Base-by-base conservation (phyloP, 257 asterid genomes). In the Euphrasia confusa region DNA sequence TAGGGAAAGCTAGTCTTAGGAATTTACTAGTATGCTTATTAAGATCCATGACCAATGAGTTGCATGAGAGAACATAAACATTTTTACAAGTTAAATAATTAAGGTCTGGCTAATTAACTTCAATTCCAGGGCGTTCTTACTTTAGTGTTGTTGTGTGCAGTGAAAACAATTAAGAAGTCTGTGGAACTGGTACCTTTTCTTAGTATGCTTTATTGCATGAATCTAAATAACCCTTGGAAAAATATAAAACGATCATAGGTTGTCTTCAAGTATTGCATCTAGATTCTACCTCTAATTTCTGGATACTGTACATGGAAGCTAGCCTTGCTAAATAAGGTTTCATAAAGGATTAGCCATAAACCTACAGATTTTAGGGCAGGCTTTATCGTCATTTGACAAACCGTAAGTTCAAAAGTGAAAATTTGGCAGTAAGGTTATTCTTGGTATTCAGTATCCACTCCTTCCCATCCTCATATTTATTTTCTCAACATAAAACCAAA, bases 71-170 rank as follows among this genome's bases (percentile, higher is more conserved):
- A 50, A 58, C 44, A 21, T 1, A 44, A 54, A 4, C 10, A 1
- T 14, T 54, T 55, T 5, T 53, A 26, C 21, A 39, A 0, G 17
- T 37, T 58, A 49, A 7, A 58, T 57, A 26, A 6, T 17, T 6
- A 15, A 7, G 58, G 24, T 37, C 15, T 11, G 13, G 58, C 35
- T 35, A 37, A 50, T 15, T 14, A 63, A 52, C 66, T 63, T 56
- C 47, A 70, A 21, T 47, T 35, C 27, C 61, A 48, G 26, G 65
- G 54, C 52, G 63, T 44, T 28, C 39, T 47, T 57, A 64, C 66
- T 70, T 48, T 68, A 57, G 35, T 47, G 11, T 26, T 63, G 60
- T 4, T 11, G 49, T 58, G 47, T 12, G 26, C 24, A 58, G 27
- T 54, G 49, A 33, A 56, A 40, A 37, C 58, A 42, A n/a, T 24